phyloP scores from a whole-genome alignment of 768 basidiomycete species.

The Saitozyma sp. region DNA sequence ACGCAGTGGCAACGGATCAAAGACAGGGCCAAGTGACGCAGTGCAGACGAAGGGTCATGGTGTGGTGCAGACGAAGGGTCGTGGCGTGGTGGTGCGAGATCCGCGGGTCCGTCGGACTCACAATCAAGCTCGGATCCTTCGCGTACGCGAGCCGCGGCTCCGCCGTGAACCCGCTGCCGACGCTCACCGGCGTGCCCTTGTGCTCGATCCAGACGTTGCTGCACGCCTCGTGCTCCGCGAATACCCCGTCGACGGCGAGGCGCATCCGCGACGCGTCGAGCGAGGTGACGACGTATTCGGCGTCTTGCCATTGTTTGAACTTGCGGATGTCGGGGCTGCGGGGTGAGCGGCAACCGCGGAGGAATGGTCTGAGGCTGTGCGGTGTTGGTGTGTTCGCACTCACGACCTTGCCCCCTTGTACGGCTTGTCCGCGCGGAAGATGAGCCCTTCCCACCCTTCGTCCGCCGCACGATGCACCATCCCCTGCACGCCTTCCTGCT shows the following conservation, averaged over 20 bases:
- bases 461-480: conserved; percentile 43
- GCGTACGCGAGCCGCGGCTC: conserved; percentile 44
- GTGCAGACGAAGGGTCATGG: too few species aligned
- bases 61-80: too few species aligned
- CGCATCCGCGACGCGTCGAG: conserved; percentile 40
- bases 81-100: too few species aligned
- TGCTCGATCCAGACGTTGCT: conserved; percentile 45
- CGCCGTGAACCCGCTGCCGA: conserved; percentile 47
- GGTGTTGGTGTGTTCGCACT: conserved; percentile 8
- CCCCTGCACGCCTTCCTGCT: conserved; percentile 30
- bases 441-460: conserved; percentile 49
- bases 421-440: conserved; percentile 40
- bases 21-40: not conserved
- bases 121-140: conserved; percentile 36
- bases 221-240: conserved; percentile 37
- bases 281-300: conserved; percentile 40
- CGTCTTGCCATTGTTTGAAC: conserved; percentile 51
- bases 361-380: not conserved
- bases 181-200: conserved; percentile 38
- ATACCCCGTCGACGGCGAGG: conserved; percentile 42
- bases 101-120: conserved; percentile 11
- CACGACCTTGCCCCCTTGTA: conserved; percentile 48
- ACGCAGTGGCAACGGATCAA: not conserved
- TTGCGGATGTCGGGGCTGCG: conserved; percentile 45
- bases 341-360: too few species aligned